phyloP scores from a whole-genome alignment of 1,284 basidiomycete genomes.

The Pisolithus thermaeus region DNA sequence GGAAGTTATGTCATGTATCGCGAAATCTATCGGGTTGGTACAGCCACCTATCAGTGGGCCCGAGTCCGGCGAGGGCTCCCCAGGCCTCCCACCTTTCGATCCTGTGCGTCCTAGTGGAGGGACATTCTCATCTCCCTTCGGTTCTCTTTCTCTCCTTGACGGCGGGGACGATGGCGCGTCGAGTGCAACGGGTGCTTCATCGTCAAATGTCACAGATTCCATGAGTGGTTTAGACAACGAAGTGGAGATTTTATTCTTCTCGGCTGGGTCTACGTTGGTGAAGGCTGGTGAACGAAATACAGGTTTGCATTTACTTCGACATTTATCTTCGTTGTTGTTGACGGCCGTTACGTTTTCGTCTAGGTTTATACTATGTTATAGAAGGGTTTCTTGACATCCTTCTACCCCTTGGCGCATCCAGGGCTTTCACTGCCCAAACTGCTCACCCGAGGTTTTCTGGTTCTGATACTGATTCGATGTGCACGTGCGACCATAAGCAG shows the following conservation, averaged over 20 bases:
- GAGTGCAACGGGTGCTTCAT: conserved; percentile 57
- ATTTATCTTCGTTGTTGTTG: not conserved
- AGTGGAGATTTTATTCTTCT: conserved; percentile 92
- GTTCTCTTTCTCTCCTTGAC: conserved; percentile 81
- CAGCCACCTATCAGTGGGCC: conserved; percentile 71
- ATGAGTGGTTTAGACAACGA: conserved; percentile 87
- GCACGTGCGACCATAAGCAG: conserved; percentile 14
- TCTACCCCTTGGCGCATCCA: conserved; percentile 50
- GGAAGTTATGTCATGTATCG: conserved; percentile 95
- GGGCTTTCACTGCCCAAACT: conserved; percentile 15
- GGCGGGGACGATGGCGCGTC: conserved; percentile 57
- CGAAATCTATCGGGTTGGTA: conserved; percentile 91
- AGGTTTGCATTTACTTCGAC: conserved; percentile 36
- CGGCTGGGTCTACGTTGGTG: conserved; percentile 81
- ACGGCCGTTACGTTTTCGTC: conserved; percentile 6
- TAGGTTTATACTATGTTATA: conserved; percentile 95
- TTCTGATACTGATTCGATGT: conserved; percentile 20
- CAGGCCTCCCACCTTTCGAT: conserved; percentile 53
- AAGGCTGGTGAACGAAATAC: conserved; percentile 89
- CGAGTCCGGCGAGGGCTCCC: conserved; percentile 62
- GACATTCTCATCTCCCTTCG: conserved; percentile 75
- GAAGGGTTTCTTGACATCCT: conserved; percentile 95
- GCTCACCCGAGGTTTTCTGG: conserved; percentile 18
- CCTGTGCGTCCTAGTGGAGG: conserved; percentile 36
- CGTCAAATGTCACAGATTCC: conserved; percentile 54